Evolutionary conservation across 345 rosid species (phyloP).

Genomic region (Gossypium australe): DNA sequence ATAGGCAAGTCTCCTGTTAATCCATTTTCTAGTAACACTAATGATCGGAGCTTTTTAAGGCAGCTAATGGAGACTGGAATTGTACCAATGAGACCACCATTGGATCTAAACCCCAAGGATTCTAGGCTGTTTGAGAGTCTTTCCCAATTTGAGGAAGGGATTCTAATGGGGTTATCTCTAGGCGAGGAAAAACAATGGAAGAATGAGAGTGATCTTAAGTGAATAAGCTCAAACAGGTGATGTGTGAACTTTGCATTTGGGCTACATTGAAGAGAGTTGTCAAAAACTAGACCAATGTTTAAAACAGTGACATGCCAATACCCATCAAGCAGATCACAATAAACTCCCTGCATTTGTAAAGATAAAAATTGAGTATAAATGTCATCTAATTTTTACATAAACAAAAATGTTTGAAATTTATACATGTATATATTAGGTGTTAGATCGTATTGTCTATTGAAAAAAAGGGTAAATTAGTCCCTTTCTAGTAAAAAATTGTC

Average conservation of each 20-base stretch:
- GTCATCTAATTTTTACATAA: not conserved
- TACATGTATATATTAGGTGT: too few species aligned
- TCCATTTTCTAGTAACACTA: slow-evolving; percentile 66
- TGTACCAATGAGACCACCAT: slow-evolving; percentile 62
- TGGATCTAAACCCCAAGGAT: slow-evolving; percentile 67
- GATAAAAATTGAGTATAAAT: slow-evolving; percentile 4
- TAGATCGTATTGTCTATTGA: too few species aligned
- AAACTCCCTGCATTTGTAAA: slow-evolving; percentile 54
- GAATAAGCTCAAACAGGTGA: slow-evolving; percentile 65
- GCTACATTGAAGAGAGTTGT: slow-evolving; percentile 63
- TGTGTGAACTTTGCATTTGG: slow-evolving; percentile 45
- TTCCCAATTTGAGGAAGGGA: slow-evolving; percentile 47
- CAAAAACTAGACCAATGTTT: slow-evolving; percentile 62
- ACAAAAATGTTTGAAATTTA: not conserved
- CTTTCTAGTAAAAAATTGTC: too few species aligned
- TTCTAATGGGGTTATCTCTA: slow-evolving; percentile 15
- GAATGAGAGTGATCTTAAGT: slow-evolving; percentile 64
- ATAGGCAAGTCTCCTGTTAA: slow-evolving; percentile 50
- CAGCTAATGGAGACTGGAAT: slow-evolving; percentile 47
- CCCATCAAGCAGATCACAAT: slow-evolving; percentile 71
- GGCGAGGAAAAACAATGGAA: slow-evolving; percentile 58
- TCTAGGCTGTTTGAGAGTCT: slow-evolving; percentile 51
- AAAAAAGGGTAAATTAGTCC: too few species aligned
- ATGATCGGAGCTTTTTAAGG: slow-evolving; percentile 55
- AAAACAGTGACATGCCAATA: slow-evolving; percentile 74